Base-by-base conservation (phyloP, 2,329 filamentous ascomycete genomes). In the Botrytis paeoniae region DNA sequence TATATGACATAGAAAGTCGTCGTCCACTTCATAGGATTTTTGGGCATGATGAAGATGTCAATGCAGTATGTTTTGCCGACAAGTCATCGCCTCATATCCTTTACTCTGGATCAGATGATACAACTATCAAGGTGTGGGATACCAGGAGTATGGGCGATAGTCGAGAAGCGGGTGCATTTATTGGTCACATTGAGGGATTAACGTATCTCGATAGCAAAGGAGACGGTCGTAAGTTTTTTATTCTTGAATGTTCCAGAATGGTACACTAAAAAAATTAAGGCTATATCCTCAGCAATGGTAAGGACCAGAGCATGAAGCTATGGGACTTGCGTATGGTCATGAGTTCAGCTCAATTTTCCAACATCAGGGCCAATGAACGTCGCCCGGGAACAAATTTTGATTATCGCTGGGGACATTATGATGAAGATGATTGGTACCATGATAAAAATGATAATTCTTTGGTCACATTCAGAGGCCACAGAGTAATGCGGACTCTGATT, bases 301-400 rank as follows among this genome's bases (percentile, higher is more conserved):
- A 98, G 81, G 96, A 99, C 80, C 96, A 98, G 82, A 95, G 91
- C 60, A 97, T 97, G 89, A 98, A 98, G 83, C 87, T 99, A 0
- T 99, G 96, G 96, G 96, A 99, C 81, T 81, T 98, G 72, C 88
- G 95, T 69, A 97, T 93, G 86, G 95, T 94, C 87, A 93, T 96
- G 85, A 90, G 90, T 8, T 91, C 92, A 0, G 87, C 90, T 48
- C 84, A 86, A 70, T 92, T 89, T 74, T 85, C 86, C 63, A 82
- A 85, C 45, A 83, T 90, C 70, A 85, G 90, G 74, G 86, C 88
- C 7, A 83, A 85, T n/a, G 82, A 85, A 59, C 85, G 88, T 78
- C 89, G 87, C 0, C 81, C 82, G 35, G 76, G 78, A 29, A 89
- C 87, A 62, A 85, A 87, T 74, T 95, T 93, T 79, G 93, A 96